Conservation (phyloP, 148 eudicot species). For the Beta vulgaris region DNA sequence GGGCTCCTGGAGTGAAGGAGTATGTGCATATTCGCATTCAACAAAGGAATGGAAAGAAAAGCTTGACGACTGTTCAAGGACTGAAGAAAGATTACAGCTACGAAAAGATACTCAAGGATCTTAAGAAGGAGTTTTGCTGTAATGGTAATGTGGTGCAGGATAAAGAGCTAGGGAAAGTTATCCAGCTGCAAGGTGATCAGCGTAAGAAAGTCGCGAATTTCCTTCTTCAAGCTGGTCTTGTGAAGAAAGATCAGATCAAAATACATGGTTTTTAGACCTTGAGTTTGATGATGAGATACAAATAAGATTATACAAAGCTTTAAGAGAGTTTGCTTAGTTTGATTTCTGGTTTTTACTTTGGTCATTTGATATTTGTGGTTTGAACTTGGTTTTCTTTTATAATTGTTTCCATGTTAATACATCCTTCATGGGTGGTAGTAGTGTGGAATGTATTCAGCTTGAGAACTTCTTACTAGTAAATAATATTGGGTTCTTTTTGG, state of each 20-base stretch:
- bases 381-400: not conserved
- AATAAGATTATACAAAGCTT: not conserved
- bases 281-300: not conserved
- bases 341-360: not conserved
- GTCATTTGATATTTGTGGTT: slow-evolving; percentile 11
- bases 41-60: slow-evolving; percentile 83
- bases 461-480: slow-evolving; percentile 6
- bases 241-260: slow-evolving; percentile 72
- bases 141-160: slow-evolving; percentile 83
- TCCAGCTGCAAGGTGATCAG: slow-evolving; percentile 92
- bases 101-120: slow-evolving; percentile 70
- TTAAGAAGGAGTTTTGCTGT: slow-evolving; percentile 78
- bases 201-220: slow-evolving; percentile 69
- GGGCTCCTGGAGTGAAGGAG: slow-evolving; percentile 64
- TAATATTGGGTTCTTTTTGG: not conserved
- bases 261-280: slow-evolving; percentile 70
- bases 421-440: slow-evolving; percentile 9
- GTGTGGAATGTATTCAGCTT: slow-evolving; percentile 9
- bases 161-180: slow-evolving; percentile 73
- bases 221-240: slow-evolving; percentile 55
- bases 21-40: slow-evolving; percentile 81
- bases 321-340: not conserved
- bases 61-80: slow-evolving; percentile 82
- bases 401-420: slow-evolving; percentile 2
- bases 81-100: slow-evolving; percentile 67